These are phyloP conservation scores for Senna tora DNA, from an alignment of 306 rosid species.

Conservation along the genomic window DNA sequence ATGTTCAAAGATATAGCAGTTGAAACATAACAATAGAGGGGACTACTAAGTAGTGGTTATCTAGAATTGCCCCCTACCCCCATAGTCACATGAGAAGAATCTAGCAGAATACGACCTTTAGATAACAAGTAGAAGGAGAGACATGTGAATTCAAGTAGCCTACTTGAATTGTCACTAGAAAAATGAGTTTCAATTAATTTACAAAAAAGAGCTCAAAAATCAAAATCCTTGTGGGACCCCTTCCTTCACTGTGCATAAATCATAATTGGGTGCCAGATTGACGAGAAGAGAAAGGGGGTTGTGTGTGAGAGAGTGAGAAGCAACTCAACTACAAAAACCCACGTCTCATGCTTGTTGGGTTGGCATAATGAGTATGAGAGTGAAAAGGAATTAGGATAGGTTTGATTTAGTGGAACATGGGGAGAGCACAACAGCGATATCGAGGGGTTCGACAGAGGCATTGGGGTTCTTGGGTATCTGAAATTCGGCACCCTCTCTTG, in stretches of 20 bases:
- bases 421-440: constrained; percentile 72
- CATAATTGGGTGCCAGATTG: constrained; percentile 48
- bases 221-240: constrained; percentile 49
- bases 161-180: constrained; percentile 29
- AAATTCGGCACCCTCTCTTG: constrained; percentile 80
- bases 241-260: constrained; percentile 8
- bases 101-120: constrained; percentile 41
- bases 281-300: constrained; percentile 32
- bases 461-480: constrained; percentile 91
- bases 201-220: constrained; percentile 36
- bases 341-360: constrained; percentile 27
- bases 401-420: constrained; percentile 46
- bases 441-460: constrained; percentile 87
- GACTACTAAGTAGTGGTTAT: constrained; percentile 21
- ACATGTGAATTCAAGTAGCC: constrained; percentile 26
- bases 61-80: constrained; percentile 16
- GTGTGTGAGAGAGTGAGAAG: constrained; percentile 24
- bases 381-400: constrained; percentile 21
- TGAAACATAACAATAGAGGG: not conserved
- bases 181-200: constrained; percentile 32
- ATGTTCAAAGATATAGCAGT: constrained; percentile 8
- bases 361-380: no score
- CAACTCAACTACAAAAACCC: constrained; percentile 58
- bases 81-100: constrained; percentile 45
- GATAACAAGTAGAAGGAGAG: constrained; percentile 26